Percentiles rank a stretch among this genome's conserved stretches.
These are phyloP conservation scores for Dissoconium aciculare DNA, from an alignment of 2,329 filamentous ascomycete species.

Conservation along the genomic window DNA sequence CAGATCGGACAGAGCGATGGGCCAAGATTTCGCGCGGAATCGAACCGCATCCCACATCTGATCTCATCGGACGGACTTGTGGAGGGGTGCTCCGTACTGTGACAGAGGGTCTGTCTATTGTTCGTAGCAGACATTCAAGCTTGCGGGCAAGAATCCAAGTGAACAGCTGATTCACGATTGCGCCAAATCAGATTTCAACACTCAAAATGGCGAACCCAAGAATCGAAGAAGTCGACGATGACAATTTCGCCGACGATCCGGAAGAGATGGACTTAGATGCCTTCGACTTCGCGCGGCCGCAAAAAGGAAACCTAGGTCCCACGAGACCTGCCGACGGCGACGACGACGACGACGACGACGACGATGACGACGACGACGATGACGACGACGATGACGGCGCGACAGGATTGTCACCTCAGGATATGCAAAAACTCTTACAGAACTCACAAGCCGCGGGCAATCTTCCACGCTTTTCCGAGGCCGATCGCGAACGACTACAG, in stretches of 20 bases:
- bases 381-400: conserved; percentile 10
- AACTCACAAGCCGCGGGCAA: conserved; percentile 8
- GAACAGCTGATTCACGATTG: no score
- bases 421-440: conserved; percentile 16
- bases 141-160: no score
- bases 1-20: no score
- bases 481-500: conserved; percentile 20
- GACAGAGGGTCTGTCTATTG: no score
- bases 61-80: no score
- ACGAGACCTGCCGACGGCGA: conserved; percentile 8
- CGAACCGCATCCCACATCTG: no score
- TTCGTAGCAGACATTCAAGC: no score
- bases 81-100: no score
- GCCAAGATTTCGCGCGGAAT: no score
- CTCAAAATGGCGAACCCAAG: conserved; percentile 64
- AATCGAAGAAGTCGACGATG: conserved; percentile 78
- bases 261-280: conserved; percentile 73
- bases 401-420: conserved; percentile 12
- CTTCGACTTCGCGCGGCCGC: conserved; percentile 31
- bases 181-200: no score
- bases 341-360: conserved; percentile 3
- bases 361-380: conserved; percentile 3
- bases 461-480: conserved; percentile 21
- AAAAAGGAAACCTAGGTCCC: conserved; percentile 13
- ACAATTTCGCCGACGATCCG: conserved; percentile 52